phyloP scores from a whole-genome alignment of 1,139 yeast genomes.

The Zhuliangozyma parablackwelliae region DNA sequence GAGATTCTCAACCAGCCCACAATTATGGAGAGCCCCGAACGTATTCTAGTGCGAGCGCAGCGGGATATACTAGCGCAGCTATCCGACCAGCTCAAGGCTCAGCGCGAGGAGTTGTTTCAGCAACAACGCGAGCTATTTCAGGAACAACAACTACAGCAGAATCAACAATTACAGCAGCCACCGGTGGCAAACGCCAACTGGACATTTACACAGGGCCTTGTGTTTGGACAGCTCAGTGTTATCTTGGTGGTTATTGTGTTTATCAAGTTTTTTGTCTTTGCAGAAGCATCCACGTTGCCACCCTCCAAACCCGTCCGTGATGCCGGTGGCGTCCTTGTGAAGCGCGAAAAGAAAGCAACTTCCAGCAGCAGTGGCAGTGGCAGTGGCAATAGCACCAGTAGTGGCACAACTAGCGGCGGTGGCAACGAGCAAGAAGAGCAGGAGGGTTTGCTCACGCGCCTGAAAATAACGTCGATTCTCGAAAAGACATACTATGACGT shows the following conservation, averaged over 20 bases:
- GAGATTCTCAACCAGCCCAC: background rate
- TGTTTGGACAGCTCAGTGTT: slow-evolving; percentile 82
- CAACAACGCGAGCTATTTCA: slow-evolving; percentile 26
- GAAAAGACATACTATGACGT: slow-evolving; percentile 94
- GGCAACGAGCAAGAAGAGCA: too few species aligned
- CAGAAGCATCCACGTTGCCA: slow-evolving; percentile 51
- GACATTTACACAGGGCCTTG: slow-evolving; percentile 75
- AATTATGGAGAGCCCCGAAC: background rate
- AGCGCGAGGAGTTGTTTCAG: slow-evolving; percentile 29
- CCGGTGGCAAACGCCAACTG: slow-evolving; percentile 27
- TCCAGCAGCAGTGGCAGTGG: too few species aligned
- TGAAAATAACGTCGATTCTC: slow-evolving; percentile 45
- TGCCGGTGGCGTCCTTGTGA: slow-evolving; percentile 36
- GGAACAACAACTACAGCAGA: slow-evolving; percentile 9
- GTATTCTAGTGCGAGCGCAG: too few species aligned
- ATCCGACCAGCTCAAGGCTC: slow-evolving; percentile 27
- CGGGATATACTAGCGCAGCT: slow-evolving; percentile 16
- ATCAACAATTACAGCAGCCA: background rate
- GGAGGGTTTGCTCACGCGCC: background rate
- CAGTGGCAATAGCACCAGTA: too few species aligned
- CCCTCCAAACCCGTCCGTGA: slow-evolving; percentile 24
- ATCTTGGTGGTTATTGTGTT: slow-evolving; percentile 69
- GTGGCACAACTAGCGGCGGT: too few species aligned
- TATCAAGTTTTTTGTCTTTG: slow-evolving; percentile 83
- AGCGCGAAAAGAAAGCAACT: slow-evolving; percentile 20